Evolutionary conservation across 2,329 filamentous ascomycete genomes (phyloP).

Genomic region (Fonsecaea pedrosoi): DNA sequence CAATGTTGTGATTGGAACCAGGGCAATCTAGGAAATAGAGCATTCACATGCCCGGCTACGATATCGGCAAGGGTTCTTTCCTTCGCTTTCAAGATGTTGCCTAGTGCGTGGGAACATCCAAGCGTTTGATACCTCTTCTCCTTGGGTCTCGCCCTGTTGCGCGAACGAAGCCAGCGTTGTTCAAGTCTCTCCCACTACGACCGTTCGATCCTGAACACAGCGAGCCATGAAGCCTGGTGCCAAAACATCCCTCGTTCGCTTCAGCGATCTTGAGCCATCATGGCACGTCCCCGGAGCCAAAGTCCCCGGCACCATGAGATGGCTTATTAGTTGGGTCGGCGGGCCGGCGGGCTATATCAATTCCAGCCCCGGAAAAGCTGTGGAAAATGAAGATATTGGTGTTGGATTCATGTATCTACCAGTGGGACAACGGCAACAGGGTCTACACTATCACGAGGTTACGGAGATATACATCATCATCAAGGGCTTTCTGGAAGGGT

Average conservation of each 20-base stretch:
- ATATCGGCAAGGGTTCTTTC: too few relatives aligned
- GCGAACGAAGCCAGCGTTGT: too few relatives aligned
- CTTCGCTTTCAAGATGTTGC: too few relatives aligned
- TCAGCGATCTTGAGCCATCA: not conserved
- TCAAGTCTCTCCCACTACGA: too few relatives aligned
- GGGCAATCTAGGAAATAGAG: too few relatives aligned
- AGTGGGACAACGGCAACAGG: not conserved
- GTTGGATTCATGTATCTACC: not conserved
- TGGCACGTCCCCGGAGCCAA: not conserved
- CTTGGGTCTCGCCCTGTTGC: too few relatives aligned
- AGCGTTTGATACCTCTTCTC: too few relatives aligned
- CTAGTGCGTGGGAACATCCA: too few relatives aligned
- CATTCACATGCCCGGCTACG: too few relatives aligned
- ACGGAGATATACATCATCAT: conserved; percentile 19
- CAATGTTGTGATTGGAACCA: too few relatives aligned
- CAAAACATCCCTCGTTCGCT: not conserved
- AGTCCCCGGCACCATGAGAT: not conserved
- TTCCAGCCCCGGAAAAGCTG: not conserved
- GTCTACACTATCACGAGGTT: not conserved
- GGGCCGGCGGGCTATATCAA: not conserved
- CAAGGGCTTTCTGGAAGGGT: conserved; percentile 6
- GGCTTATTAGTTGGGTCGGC: not conserved
- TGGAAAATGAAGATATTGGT: not conserved
- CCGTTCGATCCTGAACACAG: too few relatives aligned
- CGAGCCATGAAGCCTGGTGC: too few relatives aligned